A percentile compares a stretch with the other conserved stretches of the same genome.
Conservation (phyloP, 805 yeast species). For the Suhomyces emberorum region DNA sequence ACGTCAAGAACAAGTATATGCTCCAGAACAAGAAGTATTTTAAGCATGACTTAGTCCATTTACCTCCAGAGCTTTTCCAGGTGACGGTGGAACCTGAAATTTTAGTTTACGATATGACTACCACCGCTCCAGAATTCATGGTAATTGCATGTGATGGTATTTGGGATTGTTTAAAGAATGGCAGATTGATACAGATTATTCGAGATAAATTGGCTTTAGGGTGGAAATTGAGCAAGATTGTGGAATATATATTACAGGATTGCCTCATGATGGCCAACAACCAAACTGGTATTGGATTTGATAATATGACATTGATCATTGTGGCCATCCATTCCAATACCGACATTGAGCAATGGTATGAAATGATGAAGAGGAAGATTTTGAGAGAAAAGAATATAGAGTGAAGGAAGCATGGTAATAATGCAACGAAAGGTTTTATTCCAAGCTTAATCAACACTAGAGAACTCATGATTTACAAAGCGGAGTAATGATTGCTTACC, state of each 20-base stretch:
- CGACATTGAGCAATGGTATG: slow-evolving; percentile 57
- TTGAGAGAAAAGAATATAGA: slow-evolving; percentile 5
- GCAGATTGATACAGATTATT: slow-evolving; percentile 49
- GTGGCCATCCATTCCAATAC: slow-evolving; percentile 53
- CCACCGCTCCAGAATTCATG: slow-evolving; percentile 32
- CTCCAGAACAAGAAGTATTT: slow-evolving; percentile 19
- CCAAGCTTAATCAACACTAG: no score
- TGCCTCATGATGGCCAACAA: slow-evolving; percentile 70
- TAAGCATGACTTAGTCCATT: slow-evolving; percentile 25
- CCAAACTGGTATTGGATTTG: slow-evolving; percentile 76
- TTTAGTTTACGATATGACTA: slow-evolving; percentile 31
- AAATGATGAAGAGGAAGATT: slow-evolving; percentile 43
- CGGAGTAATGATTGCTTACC: no score
- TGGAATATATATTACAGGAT: slow-evolving; percentile 58
- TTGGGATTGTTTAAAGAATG: slow-evolving; percentile 52
- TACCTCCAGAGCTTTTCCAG: slow-evolving; percentile 44
- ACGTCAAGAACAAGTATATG: slow-evolving; percentile 29
- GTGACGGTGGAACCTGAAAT: slow-evolving; percentile 45
- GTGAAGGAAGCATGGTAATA: no score
- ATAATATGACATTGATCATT: slow-evolving; percentile 75
- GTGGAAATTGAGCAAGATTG: slow-evolving; percentile 54
- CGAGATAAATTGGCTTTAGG: slow-evolving; percentile 58
- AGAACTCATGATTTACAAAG: no score
- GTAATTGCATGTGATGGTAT: slow-evolving; percentile 46
- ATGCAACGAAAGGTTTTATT: no score